Percentiles rank a stretch among this genome's conserved stretches.
These are phyloP conservation scores for Xylariaceae sp. DNA, from an alignment of 2,329 filamentous ascomycete genomes.

Conservation along the genomic window DNA sequence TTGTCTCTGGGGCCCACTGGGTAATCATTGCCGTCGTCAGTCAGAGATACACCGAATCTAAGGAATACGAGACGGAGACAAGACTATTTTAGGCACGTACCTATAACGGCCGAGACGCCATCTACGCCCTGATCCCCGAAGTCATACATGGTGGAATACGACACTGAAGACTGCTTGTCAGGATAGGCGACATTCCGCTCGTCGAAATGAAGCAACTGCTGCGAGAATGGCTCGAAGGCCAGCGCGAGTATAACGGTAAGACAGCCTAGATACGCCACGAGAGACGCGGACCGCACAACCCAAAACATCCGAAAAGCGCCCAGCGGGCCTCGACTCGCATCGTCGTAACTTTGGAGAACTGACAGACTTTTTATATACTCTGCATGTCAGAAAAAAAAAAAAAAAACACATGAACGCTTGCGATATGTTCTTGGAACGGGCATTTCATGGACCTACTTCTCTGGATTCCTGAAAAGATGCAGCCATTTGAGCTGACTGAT, in stretches of 20 bases:
- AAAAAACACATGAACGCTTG: too few relatives aligned
- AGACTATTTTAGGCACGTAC: background rate
- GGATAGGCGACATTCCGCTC: conserved; percentile 5
- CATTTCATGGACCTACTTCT: conserved; percentile 1
- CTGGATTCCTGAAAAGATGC: conserved; percentile 9
- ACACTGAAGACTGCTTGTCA: conserved; percentile 7
- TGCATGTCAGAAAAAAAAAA: background rate
- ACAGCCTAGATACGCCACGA: conserved; percentile 9
- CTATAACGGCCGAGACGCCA: conserved; percentile 7
- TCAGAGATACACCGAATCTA: background rate
- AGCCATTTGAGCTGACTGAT: conserved; percentile 14
- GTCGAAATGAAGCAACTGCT: conserved; percentile 13
- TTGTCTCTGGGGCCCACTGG: conserved; percentile 9
- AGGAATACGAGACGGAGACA: background rate
- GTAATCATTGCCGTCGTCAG: background rate
- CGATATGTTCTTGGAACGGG: background rate
- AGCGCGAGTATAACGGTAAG: conserved; percentile 8
- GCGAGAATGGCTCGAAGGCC: conserved; percentile 15
- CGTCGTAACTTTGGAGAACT: conserved; percentile 11
- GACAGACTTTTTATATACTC: background rate
- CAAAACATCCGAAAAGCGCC: conserved; percentile 12
- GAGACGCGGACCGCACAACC: conserved; percentile 4
- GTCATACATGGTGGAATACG: conserved; percentile 9
- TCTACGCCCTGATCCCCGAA: conserved; percentile 3
- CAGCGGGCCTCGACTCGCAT: conserved; percentile 15